A percentile compares a stretch with the other conserved stretches of the same genome.
phyloP scores from a whole-genome alignment of 345 rosid genomes.

The Populus nigra region DNA sequence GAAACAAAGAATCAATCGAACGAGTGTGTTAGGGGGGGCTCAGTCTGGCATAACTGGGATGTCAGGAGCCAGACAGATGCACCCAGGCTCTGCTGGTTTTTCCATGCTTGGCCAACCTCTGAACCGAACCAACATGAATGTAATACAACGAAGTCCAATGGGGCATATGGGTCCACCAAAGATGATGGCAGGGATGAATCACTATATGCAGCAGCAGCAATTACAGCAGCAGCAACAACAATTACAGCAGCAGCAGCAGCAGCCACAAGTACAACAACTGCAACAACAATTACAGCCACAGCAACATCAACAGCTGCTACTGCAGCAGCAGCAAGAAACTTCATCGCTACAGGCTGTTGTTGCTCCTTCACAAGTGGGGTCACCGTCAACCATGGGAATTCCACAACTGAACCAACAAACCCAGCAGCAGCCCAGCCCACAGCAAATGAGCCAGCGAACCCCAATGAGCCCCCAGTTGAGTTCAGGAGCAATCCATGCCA shows the following conservation, averaged over 20 bases:
- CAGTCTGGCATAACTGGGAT: constrained; percentile 68
- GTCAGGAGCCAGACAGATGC: constrained; percentile 66
- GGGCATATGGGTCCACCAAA: constrained; percentile 94
- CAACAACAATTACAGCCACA: constrained; percentile 33
- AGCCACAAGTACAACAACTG: constrained; percentile 34
- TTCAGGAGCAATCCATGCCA: constrained; percentile 72
- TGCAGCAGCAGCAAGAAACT: constrained; percentile 42
- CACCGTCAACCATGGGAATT: constrained; percentile 70
- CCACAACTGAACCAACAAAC: constrained; percentile 55
- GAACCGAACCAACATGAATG: constrained; percentile 56
- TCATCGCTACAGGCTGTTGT: constrained; percentile 72
- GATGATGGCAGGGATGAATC: constrained; percentile 60
- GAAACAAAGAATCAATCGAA: constrained; percentile 36
- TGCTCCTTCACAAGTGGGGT: constrained; percentile 72
- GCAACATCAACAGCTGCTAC: constrained; percentile 34
- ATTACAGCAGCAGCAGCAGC: constrained; percentile 33
- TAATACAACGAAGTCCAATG: constrained; percentile 54
- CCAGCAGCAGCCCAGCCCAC: constrained; percentile 77
- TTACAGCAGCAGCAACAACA: constrained; percentile 37
- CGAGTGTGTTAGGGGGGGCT: constrained; percentile 45
- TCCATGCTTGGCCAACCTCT: constrained; percentile 57
- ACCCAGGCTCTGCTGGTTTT: constrained; percentile 54
- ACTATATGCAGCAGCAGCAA: constrained; percentile 58
- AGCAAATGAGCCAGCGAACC: constrained; percentile 78
- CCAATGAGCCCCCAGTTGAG: constrained; percentile 89